Evolutionary conservation across 75 land plant species (phyloP), one percentile per base, ranked within the genome.

Genomic region (Selaginella moellendorffii): DNA sequence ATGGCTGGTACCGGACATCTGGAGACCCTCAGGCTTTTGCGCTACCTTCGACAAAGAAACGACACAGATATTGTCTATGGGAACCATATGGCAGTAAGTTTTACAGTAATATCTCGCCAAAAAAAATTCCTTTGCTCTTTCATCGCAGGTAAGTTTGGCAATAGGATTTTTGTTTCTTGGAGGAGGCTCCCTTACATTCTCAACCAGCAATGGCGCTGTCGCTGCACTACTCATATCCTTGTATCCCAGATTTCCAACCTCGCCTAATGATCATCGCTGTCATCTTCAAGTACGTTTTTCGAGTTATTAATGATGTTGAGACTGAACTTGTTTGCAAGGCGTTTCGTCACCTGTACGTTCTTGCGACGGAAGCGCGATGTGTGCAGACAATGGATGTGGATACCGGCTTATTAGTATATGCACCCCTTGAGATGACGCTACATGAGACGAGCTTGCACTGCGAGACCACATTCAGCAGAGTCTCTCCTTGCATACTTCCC

Each of bases 1-100:
- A 95, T 95, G 99, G 99, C 99, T 28, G 99, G 99, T 63, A 84
- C 92, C 61, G 99, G 99, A 22, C 85, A 95, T 73, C 62, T 95
- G 67, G 79, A 79, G 62, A 95, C 97, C 26, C 80, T 95, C 36
- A 69, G 79, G 52, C 68, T 95, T 1, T 51, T 95, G 26, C 76
- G 85, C 59, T 95, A 83, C 70, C 81, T 95, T 21, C 82, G 82
- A 25, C 62, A 79, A 21, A 68, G 99, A 62, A 90, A 69, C 64
- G 85, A 86, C 65, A 65, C 76, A 10, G 85, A 90, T 76, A 78
- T 83, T 58, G 84, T 65, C 54, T 95, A 76, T 77, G 99, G 99
- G 27, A 77, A 79, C 46, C 97, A 95, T 66, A 90, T 90, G 97
- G 90, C 97, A 26, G 97, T 95, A 78, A 76, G 82, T 56, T 9